These are phyloP conservation scores for Lasiosphaeriaceae sp. DNA, from an alignment of 495 filamentous ascomycete genomes.

Conservation along the genomic window DNA sequence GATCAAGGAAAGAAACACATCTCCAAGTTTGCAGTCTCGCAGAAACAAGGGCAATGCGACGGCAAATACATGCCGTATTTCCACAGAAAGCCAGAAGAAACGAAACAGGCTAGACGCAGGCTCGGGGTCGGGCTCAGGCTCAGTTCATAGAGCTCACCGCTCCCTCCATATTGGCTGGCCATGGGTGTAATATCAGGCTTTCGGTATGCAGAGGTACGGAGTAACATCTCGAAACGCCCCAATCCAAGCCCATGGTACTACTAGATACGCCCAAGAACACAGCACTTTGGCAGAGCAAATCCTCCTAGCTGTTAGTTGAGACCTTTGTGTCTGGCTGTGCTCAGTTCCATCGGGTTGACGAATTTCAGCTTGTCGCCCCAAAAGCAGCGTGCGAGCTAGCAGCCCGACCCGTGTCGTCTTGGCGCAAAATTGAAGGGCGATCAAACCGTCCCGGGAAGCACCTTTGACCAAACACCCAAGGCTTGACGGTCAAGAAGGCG, in stretches of 20 bases:
- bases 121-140: no score
- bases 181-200: neutral
- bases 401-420: neutral
- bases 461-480: neutral
- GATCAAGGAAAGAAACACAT: constrained; percentile 4
- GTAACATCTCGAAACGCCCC: constrained; percentile 2
- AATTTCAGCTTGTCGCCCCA: no score
- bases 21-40: neutral
- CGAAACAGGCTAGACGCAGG: no score
- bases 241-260: neutral
- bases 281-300: neutral
- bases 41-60: neutral
- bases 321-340: neutral
- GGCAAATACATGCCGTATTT: neutral
- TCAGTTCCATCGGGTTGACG: neutral
- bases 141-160: neutral
- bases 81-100: constrained; percentile 3
- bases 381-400: neutral
- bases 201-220: neutral
- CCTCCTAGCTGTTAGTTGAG: neutral
- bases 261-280: neutral
- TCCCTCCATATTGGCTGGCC: neutral
- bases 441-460: constrained; percentile 6
- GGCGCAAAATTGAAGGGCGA: constrained; percentile 3
- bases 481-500: constrained; percentile 3